phyloP scores from a whole-genome alignment of 768 basidiomycete genomes.

The Trametes elegans region DNA sequence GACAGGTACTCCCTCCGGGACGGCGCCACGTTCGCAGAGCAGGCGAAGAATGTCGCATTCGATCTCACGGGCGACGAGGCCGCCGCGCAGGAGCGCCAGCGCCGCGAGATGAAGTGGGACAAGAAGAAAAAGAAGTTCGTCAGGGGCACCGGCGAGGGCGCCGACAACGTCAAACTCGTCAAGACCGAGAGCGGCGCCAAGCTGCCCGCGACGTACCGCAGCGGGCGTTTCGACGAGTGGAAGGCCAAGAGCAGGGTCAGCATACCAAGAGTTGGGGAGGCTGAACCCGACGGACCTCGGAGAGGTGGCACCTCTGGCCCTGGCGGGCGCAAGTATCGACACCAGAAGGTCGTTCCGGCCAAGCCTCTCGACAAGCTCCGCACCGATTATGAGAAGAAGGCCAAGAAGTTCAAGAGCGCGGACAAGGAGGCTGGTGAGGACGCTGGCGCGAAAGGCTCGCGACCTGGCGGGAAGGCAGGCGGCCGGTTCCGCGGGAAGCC shows the following conservation, averaged over 20 bases:
- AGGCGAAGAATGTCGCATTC: conserved; percentile 76
- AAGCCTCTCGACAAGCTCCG: conserved; percentile 78
- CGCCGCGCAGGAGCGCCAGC: conserved; percentile 52
- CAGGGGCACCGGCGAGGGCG: conserved; percentile 78
- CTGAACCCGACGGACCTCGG: conserved; percentile 48
- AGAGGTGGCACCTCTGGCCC: conserved; percentile 25
- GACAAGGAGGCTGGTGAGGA: conserved; percentile 31
- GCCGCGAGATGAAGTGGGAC: conserved; percentile 82
- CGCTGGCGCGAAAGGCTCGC: conserved; percentile 24
- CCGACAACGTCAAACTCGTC: conserved; percentile 93
- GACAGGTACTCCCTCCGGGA: conserved; percentile 84
- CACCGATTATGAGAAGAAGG: conserved; percentile 73
- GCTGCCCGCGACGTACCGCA: conserved; percentile 88
- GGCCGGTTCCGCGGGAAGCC: conserved; percentile 58
- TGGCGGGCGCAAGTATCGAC: conserved; percentile 67
- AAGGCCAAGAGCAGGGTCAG: conserved; percentile 70
- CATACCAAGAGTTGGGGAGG: conserved; percentile 82
- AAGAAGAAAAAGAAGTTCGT: conserved; percentile 95
- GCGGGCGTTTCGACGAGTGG: conserved; percentile 96
- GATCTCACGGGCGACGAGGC: conserved; percentile 83
- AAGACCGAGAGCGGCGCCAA: conserved; percentile 89
- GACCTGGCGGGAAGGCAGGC: conserved; percentile 35
- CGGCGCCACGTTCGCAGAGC: conserved; percentile 83
- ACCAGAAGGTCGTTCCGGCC: conserved; percentile 58
- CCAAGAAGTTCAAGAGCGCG: conserved; percentile 53